phyloP scores from a whole-genome alignment of 768 basidiomycete genomes.

The Pulveroboletus ravenelii region DNA sequence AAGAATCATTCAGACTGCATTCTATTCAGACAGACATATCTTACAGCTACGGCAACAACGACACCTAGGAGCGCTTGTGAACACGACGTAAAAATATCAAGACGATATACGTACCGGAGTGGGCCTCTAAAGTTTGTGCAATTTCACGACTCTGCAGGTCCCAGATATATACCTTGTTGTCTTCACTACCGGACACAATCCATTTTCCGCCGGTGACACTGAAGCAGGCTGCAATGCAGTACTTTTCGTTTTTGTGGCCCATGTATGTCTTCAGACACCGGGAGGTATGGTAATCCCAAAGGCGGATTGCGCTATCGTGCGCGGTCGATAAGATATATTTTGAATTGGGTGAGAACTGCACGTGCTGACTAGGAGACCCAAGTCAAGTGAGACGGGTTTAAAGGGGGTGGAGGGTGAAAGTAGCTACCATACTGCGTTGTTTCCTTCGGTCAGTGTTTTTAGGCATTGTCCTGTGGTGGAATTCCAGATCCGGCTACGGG shows the following conservation, averaged over 20 bases:
- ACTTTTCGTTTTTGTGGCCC: conserved; percentile 79
- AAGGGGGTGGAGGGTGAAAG: background rate
- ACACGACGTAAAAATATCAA: background rate
- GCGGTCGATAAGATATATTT: conserved; percentile 93
- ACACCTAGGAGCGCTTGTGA: conserved; percentile 34
- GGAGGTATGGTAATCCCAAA: conserved; percentile 94
- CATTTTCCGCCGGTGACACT: conserved; percentile 82
- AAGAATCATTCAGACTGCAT: background rate
- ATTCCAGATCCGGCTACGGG: conserved; percentile 88
- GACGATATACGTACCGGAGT: conserved; percentile 46
- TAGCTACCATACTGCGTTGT: conserved; percentile 72
- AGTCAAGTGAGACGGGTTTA: background rate
- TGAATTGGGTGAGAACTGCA: conserved; percentile 93
- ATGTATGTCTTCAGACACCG: conserved; percentile 87
- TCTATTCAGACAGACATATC: conserved; percentile 28
- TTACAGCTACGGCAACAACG: conserved; percentile 78
- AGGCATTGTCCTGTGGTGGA: conserved; percentile 89
- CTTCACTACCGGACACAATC: conserved; percentile 91
- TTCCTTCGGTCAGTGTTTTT: conserved; percentile 90
- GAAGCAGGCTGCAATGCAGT: conserved; percentile 80
- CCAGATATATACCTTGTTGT: conserved; percentile 86
- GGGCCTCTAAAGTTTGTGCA: conserved; percentile 74
- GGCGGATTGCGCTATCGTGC: conserved; percentile 85
- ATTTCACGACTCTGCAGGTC: conserved; percentile 85
- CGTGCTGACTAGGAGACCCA: conserved; percentile 60